These are phyloP conservation scores for Emericellopsis terricola DNA, from an alignment of 495 filamentous ascomycete species.

Conservation along the genomic window DNA sequence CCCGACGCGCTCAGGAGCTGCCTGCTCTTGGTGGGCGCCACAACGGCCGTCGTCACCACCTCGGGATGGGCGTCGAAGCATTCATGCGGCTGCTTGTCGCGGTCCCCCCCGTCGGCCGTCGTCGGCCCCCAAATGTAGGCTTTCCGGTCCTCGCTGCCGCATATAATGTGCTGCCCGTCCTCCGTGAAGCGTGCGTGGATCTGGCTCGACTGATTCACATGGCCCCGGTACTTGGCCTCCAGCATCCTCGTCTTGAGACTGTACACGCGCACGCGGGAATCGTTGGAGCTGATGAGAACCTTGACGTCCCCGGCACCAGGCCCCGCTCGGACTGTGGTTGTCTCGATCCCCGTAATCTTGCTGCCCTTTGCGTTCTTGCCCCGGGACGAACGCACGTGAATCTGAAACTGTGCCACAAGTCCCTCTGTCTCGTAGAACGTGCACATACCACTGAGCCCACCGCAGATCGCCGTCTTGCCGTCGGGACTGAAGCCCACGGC, in stretches of 20 bases:
- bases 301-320: slow-evolving; percentile 54
- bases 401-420: slow-evolving; percentile 62
- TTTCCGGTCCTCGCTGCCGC: slow-evolving; percentile 80
- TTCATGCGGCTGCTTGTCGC: slow-evolving; percentile 66
- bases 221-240: slow-evolving; percentile 81
- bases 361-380: slow-evolving; percentile 91
- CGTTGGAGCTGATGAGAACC: slow-evolving; percentile 83
- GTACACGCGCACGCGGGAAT: slow-evolving; percentile 86
- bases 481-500: slow-evolving; percentile 89
- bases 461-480: slow-evolving; percentile 77
- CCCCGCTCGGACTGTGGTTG: slow-evolving; percentile 39
- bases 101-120: slow-evolving; percentile 36
- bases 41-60: slow-evolving; percentile 71
- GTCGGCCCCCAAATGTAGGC: slow-evolving; percentile 76
- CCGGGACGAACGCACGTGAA: slow-evolving; percentile 76
- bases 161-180: slow-evolving; percentile 74
- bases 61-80: slow-evolving; percentile 77
- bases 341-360: slow-evolving; percentile 91
- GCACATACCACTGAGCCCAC: slow-evolving; percentile 69
- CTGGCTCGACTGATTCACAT: slow-evolving; percentile 82
- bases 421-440: slow-evolving; percentile 93
- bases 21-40: slow-evolving; percentile 65
- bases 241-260: slow-evolving; percentile 67
- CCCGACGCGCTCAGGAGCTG: slow-evolving; percentile 62
- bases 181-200: slow-evolving; percentile 83